Evolutionary conservation across 306 rosid species (phyloP).

Genomic region (Clitoria ternatea): DNA sequence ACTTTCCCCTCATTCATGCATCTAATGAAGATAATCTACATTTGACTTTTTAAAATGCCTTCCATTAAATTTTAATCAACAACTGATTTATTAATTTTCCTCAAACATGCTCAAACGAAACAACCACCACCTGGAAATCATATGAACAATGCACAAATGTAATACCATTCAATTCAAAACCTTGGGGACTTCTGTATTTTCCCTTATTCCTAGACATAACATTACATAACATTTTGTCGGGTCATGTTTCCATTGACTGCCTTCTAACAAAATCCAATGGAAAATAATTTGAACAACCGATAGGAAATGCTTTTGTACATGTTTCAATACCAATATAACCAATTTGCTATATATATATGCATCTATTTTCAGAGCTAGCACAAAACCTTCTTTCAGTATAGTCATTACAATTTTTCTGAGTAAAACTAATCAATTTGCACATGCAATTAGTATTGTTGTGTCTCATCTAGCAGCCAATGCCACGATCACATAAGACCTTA

Average conservation of each 20-base stretch:
- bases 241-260: neutral
- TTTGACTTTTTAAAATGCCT: neutral
- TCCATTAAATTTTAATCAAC: neutral
- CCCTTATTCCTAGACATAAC: neutral
- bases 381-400: neutral
- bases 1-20: neutral
- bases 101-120: neutral
- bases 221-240: neutral
- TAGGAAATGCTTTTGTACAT: neutral
- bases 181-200: neutral
- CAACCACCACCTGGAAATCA: neutral
- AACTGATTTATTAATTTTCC: neutral
- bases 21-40: neutral
- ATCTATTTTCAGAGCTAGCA: neutral
- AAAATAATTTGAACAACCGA: neutral
- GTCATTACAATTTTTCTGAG: slow-evolving; percentile 13
- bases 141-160: neutral
- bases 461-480: slow-evolving; percentile 5
- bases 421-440: slow-evolving; percentile 6
- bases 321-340: slow-evolving; percentile 18
- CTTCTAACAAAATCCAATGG: neutral
- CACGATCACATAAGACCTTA: neutral
- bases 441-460: neutral
- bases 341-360: neutral
- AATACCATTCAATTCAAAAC: neutral